phyloP scores from a whole-genome alignment of 345 rosid genomes.

The Pistacia integerrima region DNA sequence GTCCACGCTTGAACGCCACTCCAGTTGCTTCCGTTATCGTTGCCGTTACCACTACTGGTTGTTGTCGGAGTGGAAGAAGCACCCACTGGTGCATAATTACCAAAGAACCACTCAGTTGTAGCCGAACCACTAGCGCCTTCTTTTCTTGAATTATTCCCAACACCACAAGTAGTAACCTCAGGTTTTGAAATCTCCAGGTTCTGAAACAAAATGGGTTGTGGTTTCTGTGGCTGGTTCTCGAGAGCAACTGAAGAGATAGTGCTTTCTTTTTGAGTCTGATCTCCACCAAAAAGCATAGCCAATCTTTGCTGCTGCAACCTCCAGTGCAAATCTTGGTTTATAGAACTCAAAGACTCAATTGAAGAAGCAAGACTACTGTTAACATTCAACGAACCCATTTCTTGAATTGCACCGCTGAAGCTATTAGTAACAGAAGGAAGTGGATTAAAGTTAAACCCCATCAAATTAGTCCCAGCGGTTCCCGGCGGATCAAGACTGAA shows the following conservation, averaged over 20 bases:
- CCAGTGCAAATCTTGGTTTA: conserved; percentile 94
- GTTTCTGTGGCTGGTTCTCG: conserved; percentile 45
- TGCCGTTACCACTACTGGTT: conserved; percentile 33
- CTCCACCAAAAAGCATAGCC: conserved; percentile 59
- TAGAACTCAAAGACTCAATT: conserved; percentile 80
- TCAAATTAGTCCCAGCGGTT: conserved; percentile 33
- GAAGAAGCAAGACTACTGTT: conserved; percentile 74
- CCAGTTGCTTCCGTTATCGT: conserved; percentile 33
- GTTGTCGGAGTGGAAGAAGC: conserved; percentile 37
- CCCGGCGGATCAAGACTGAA: conserved; percentile 54
- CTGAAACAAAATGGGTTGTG: conserved; percentile 65
- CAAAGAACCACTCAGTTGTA: conserved; percentile 72
- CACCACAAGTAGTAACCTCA: conserved; percentile 13
- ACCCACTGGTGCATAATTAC: conserved; percentile 45
- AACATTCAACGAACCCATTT: conserved; percentile 52
- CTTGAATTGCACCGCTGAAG: conserved; percentile 44
- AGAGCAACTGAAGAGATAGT: conserved; percentile 27
- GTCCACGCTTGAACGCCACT: conserved; percentile 46
- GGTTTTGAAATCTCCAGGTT: conserved; percentile 54
- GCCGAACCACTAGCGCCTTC: conserved; percentile 33
- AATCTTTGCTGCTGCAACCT: conserved; percentile 91
- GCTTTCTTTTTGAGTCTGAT: conserved; percentile 33
- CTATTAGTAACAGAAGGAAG: conserved; percentile 32
- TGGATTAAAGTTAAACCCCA: conserved; percentile 53
- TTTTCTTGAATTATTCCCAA: conserved; percentile 38